Percentiles rank a stretch among this genome's conserved stretches.
These are phyloP conservation scores for Lyophyllum semitale DNA, from an alignment of 768 basidiomycete species.

Conservation along the genomic window DNA sequence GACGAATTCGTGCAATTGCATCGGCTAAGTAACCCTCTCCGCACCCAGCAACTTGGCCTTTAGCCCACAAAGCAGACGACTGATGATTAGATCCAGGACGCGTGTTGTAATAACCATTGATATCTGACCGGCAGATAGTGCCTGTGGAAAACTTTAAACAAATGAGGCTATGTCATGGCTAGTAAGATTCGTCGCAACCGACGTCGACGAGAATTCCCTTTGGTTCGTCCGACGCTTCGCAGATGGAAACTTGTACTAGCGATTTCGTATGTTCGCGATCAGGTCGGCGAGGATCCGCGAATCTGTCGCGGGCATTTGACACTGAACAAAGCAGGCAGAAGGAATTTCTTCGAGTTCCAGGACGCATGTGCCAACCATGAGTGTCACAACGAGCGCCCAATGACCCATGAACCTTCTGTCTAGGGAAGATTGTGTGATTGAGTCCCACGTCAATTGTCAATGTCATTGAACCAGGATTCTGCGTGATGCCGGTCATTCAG, in stretches of 20 bases:
- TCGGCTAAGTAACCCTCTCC: background rate
- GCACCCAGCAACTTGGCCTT: background rate
- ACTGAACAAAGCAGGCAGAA: background rate
- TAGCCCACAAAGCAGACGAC: background rate
- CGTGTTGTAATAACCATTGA: background rate
- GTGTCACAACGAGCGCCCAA: background rate
- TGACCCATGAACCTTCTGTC: background rate
- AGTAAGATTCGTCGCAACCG: background rate
- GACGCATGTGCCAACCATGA: background rate
- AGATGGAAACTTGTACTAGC: background rate
- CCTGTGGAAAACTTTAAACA: background rate
- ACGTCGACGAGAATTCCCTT: background rate
- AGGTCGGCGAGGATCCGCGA: background rate
- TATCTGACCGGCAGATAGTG: too few relatives aligned
- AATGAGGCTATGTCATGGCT: too few relatives aligned
- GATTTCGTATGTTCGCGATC: background rate
- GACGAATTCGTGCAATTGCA: conserved; percentile 9
- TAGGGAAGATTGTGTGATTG: background rate
- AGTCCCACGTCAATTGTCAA: conserved; percentile 1
- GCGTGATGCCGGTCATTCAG: background rate
- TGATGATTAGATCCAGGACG: background rate
- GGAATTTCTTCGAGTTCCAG: background rate
- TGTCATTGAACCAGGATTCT: background rate
- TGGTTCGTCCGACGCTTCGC: background rate
- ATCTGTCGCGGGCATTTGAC: background rate